Evolutionary conservation across 345 rosid species (phyloP).

Genomic region (Capsella bursapastoris): DNA sequence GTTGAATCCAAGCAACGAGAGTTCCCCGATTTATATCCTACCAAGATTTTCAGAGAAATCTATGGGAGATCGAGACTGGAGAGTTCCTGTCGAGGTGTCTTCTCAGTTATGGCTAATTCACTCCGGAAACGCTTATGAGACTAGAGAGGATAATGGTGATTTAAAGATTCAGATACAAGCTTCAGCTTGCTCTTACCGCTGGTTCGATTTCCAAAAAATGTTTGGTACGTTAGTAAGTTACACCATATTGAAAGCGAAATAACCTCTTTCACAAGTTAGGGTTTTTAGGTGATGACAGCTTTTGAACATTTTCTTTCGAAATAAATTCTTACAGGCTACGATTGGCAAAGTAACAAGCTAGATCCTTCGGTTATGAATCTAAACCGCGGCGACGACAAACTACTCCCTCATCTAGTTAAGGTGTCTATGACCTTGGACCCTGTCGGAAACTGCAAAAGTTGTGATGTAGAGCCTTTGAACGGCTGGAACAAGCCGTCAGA

Average conservation of each 20-base stretch:
- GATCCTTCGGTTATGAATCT: constrained; percentile 84
- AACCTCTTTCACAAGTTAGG: constrained; percentile 17
- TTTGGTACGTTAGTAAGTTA: constrained; percentile 56
- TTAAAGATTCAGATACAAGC: constrained; percentile 66
- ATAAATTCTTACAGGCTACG: constrained; percentile 54
- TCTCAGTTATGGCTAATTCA: constrained; percentile 80
- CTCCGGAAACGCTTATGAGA: constrained; percentile 76
- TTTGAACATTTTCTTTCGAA: neutral
- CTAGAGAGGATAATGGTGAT: constrained; percentile 49
- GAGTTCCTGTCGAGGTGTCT: constrained; percentile 71
- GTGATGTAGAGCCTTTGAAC: constrained; percentile 56
- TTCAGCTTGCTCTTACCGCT: constrained; percentile 70
- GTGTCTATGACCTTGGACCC: constrained; percentile 61
- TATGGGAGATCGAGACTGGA: constrained; percentile 62
- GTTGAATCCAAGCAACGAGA: constrained; percentile 72
- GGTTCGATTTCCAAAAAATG: constrained; percentile 86
- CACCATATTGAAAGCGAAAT: neutral
- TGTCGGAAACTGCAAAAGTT: constrained; percentile 52
- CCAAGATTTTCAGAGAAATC: constrained; percentile 60
- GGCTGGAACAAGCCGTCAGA: constrained; percentile 73
- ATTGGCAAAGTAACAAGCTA: constrained; percentile 74
- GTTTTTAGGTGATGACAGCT: neutral
- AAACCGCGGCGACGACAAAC: constrained; percentile 42
- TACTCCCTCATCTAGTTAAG: constrained; percentile 75
- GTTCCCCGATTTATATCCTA: constrained; percentile 78